Evolutionary conservation across 2,329 filamentous ascomycete genomes (phyloP).

Genomic region (Whalleya microplaca): DNA sequence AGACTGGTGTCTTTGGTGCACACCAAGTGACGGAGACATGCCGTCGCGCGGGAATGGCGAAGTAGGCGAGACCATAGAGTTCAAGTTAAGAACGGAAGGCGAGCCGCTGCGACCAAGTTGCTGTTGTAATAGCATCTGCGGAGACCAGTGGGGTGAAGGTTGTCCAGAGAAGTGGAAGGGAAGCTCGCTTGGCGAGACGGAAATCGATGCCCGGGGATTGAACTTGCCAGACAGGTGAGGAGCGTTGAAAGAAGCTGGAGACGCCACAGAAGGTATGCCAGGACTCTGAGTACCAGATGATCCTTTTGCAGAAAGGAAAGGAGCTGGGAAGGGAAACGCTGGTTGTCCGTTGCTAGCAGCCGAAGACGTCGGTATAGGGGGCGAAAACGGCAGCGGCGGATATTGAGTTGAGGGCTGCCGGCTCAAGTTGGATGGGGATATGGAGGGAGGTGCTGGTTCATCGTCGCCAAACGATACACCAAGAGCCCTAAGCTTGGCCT

Average conservation of each 20-base stretch:
- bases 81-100: constrained; percentile 61
- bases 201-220: constrained; percentile 74
- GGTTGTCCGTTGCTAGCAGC: constrained; percentile 68
- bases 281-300: constrained; percentile 66
- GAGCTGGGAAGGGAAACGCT: constrained; percentile 59
- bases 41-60: constrained; percentile 65
- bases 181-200: constrained; percentile 64
- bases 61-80: constrained; percentile 63
- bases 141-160: constrained; percentile 65
- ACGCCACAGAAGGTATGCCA: constrained; percentile 66
- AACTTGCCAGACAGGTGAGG: constrained; percentile 58
- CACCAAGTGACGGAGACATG: constrained; percentile 46
- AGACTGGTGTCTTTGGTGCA: constrained; percentile 62
- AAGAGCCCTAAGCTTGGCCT: constrained; percentile 89
- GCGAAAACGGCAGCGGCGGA: constrained; percentile 78
- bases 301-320: constrained; percentile 64
- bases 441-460: constrained; percentile 64
- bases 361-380: constrained; percentile 79
- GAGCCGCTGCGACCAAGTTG: constrained; percentile 62
- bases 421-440: constrained; percentile 69
- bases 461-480: constrained; percentile 82
- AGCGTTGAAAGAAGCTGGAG: constrained; percentile 71
- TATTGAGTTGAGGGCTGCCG: constrained; percentile 75
- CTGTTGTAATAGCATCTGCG: constrained; percentile 57
- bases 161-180: constrained; percentile 70